phyloP scores from a whole-genome alignment of 2,329 filamentous ascomycete species.

The Apiospora rasikravindrae region DNA sequence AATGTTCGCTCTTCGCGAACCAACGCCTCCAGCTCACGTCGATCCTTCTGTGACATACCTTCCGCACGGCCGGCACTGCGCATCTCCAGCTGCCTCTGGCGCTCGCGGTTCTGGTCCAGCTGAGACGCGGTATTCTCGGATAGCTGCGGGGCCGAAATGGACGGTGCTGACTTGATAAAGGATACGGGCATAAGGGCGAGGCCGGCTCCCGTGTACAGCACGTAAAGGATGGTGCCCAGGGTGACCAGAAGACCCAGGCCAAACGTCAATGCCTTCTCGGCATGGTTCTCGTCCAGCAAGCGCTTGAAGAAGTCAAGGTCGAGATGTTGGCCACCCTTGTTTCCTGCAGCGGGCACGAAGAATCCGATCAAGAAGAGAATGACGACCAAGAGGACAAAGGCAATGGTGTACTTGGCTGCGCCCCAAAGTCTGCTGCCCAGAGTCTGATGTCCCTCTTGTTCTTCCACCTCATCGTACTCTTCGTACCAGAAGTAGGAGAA shows the following conservation, averaged over 20 bases:
- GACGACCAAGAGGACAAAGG: slow-evolving; percentile 79
- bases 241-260: slow-evolving; percentile 86
- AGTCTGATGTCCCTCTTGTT: slow-evolving; percentile 78
- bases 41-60: slow-evolving; percentile 81
- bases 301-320: slow-evolving; percentile 93
- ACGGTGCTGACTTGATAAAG: slow-evolving; percentile 89
- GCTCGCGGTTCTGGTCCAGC: slow-evolving; percentile 86
- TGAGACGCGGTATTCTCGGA: slow-evolving; percentile 79
- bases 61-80: slow-evolving; percentile 78
- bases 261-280: slow-evolving; percentile 91
- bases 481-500: slow-evolving; percentile 99
- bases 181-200: slow-evolving; percentile 87
- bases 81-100: slow-evolving; percentile 88
- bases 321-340: slow-evolving; percentile 67
- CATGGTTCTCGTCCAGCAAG: slow-evolving; percentile 83
- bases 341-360: slow-evolving; percentile 83
- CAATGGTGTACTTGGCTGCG: slow-evolving; percentile 89
- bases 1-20: slow-evolving; percentile 91
- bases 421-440: slow-evolving; percentile 74
- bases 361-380: slow-evolving; percentile 91
- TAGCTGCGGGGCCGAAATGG: slow-evolving; percentile 81
- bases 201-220: slow-evolving; percentile 86
- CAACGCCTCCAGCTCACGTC: slow-evolving; percentile 85
- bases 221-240: slow-evolving; percentile 83
- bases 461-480: slow-evolving; percentile 91